Evolutionary conservation across 345 rosid genomes (phyloP), one percentile per base, ranked within the genome.

Genomic region (Populus deltoides): DNA sequence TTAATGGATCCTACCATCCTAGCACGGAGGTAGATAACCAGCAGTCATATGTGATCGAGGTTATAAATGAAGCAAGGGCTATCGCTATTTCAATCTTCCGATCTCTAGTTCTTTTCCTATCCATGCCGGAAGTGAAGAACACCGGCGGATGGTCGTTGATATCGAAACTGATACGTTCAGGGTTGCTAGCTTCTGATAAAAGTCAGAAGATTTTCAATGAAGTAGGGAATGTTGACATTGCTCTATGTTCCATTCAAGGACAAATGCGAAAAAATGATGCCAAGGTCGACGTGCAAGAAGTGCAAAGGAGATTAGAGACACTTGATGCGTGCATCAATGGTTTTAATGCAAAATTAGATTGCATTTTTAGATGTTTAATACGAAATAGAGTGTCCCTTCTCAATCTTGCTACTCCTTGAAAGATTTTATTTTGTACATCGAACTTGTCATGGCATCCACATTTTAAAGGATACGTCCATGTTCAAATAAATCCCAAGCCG

Each of bases 61-160:
- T 86, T 6, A 68, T 83, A 15, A 84, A 82, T 73, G 91, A 88
- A 78, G 80, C 88, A n/a, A 86, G 79, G 35, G 77, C 49, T 57
- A 55, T 86, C 1, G 69, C 89, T 1, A 41, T 84, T 63, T 84
- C 86, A 1, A 73, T 83, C 61, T 72, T 93, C 33, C 85, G 78
- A 35, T 88, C 90, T 24, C 81, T 90, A 35, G 59, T 93, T 72
- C 62, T 81, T 43, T 90, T 88, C 65, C 53, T 92, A 8, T 85
- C 87, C 2, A 61, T 78, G 31, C 81, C 90, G 0, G 70, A 16
- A 5, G 20, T 51, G 57, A 67, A 72, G 4, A 82, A 69, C 62
- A 59, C 71, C 8, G 66, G 88, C 11, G 88, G 92, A 10, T 86
- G 91, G 88, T 82, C 85, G 0, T 41, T 85, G 77, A 71, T 87